Conservation (phyloP, 2,329 filamentous ascomycete genomes). For the Tolypocladium album region DNA sequence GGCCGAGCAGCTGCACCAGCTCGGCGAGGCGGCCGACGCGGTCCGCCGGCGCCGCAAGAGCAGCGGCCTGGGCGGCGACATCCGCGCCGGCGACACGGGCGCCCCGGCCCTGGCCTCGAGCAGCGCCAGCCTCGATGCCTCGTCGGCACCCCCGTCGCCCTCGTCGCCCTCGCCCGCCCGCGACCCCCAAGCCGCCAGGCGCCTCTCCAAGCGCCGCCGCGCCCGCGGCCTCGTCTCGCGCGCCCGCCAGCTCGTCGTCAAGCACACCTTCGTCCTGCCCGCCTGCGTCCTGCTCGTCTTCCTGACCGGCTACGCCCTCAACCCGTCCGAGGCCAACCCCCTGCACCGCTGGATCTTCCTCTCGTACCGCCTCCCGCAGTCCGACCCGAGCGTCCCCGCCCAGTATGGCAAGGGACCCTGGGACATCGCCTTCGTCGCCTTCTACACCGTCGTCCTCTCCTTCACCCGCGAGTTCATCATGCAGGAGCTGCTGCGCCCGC, state of each 20-base stretch:
- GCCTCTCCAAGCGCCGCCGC: conserved; percentile 43
- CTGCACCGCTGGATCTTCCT: conserved; percentile 78
- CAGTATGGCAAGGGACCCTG: conserved; percentile 85
- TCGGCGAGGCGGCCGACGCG: conserved; percentile 21
- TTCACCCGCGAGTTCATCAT: conserved; percentile 95
- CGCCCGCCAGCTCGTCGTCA: conserved; percentile 44
- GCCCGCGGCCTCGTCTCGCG: conserved; percentile 35
- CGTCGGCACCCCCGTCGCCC: background rate
- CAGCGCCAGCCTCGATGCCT: conserved; percentile 31
- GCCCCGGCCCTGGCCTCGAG: conserved; percentile 43
- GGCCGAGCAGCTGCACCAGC: conserved; percentile 36
- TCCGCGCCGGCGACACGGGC: conserved; percentile 44
- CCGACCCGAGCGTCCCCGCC: conserved; percentile 29
- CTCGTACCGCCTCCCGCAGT: conserved; percentile 62
- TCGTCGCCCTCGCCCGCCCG: background rate
- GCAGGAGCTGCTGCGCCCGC: conserved; percentile 74
- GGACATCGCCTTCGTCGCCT: conserved; percentile 78
- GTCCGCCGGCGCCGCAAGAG: conserved; percentile 43
- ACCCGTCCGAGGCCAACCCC: conserved; percentile 69
- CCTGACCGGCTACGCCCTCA: conserved; percentile 58
- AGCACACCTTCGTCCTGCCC: conserved; percentile 55
- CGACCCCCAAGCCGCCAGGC: conserved; percentile 20
- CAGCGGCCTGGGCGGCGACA: conserved; percentile 41
- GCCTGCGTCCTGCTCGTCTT: conserved; percentile 56
- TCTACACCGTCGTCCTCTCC: conserved; percentile 81